Conservation (phyloP, 345 rosid species). For the Pistacia atlantica region DNA sequence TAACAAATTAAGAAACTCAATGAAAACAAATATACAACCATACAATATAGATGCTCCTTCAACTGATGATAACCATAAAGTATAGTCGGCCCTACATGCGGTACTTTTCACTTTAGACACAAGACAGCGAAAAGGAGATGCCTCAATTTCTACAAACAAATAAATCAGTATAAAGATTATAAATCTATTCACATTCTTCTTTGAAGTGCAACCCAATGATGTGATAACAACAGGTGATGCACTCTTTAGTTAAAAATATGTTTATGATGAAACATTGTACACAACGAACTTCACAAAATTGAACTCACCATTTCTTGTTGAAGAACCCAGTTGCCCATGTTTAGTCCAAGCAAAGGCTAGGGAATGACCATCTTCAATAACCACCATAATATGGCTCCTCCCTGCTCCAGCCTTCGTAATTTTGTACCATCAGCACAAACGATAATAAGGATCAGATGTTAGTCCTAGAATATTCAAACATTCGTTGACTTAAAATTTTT, state of each 20-base stretch:
- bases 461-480: not conserved
- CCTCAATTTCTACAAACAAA: constrained; percentile 62
- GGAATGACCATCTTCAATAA: constrained; percentile 78
- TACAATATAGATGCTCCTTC: constrained; percentile 96
- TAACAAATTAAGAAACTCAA: constrained; percentile 15
- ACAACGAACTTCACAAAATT: constrained; percentile 1
- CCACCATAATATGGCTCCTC: constrained; percentile 77
- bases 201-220: not conserved
- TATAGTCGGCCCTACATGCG: constrained; percentile 94
- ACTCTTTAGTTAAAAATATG: not conserved
- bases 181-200: not conserved
- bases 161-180: constrained; percentile 9
- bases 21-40: constrained; percentile 47
- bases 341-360: constrained; percentile 96
- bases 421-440: constrained; percentile 58
- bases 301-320: constrained; percentile 60
- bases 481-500: not conserved
- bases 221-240: not conserved
- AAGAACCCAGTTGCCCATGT: constrained; percentile 55
- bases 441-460: not conserved
- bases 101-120: constrained; percentile 72
- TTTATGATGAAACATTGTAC: not conserved
- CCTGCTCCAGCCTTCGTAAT: constrained; percentile 76
- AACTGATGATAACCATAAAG: constrained; percentile 87
- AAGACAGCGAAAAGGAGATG: constrained; percentile 74